Evolutionary conservation across 129 eudicot species (phyloP).

Genomic region (Artemisia tridentata): DNA sequence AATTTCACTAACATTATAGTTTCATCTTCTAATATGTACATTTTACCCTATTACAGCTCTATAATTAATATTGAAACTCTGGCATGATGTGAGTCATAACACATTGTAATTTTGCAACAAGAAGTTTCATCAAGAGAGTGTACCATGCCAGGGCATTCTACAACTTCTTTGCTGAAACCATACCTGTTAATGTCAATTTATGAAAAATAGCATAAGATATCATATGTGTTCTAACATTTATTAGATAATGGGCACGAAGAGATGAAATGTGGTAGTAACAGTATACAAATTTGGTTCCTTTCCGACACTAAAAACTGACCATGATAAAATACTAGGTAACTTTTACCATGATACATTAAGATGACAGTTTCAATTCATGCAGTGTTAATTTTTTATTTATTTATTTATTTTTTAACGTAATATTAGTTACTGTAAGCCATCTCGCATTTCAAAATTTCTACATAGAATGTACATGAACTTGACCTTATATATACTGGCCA

Average conservation of each 20-base stretch:
- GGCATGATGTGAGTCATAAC: constrained; percentile 8
- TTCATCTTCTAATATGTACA: neutral
- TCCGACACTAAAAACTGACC: too few species aligned
- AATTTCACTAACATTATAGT: neutral
- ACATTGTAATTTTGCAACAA: constrained; percentile 6
- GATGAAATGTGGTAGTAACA: neutral
- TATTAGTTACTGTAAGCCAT: too few species aligned
- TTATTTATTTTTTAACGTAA: too few species aligned
- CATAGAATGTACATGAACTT: neutral
- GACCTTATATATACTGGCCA: constrained; percentile 9
- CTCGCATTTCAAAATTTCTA: neutral
- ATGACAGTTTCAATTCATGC: too few species aligned
- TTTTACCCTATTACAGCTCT: constrained; percentile 20
- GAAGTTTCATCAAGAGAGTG: constrained; percentile 15
- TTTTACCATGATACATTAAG: too few species aligned
- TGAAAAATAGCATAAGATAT: too few species aligned
- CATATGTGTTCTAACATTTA: too few species aligned
- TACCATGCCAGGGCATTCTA: constrained; percentile 82
- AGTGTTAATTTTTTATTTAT: too few species aligned
- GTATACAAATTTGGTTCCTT: neutral
- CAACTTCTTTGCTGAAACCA: too few species aligned
- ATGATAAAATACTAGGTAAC: too few species aligned
- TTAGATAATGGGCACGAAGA: too few species aligned
- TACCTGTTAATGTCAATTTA: too few species aligned
- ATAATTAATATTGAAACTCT: neutral